Evolutionary conservation across 352 stramenopile species (phyloP).

Genomic region (Globisporangium cederbergense): DNA sequence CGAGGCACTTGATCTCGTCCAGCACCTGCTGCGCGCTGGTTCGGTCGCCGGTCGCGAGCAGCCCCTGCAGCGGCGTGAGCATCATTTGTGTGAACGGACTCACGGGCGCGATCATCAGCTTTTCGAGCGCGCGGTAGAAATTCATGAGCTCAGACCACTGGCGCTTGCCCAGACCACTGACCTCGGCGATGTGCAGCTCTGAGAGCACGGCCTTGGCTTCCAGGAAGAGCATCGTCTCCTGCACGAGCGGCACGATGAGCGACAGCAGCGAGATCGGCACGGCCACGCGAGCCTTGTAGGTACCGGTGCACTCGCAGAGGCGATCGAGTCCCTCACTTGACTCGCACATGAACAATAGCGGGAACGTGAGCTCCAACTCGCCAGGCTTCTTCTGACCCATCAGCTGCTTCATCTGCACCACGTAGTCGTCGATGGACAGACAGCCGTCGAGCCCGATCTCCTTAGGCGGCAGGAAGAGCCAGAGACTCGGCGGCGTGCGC

Average conservation of each 20-base stretch:
- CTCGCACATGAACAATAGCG: conserved; percentile 63
- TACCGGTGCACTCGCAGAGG: conserved; percentile 17
- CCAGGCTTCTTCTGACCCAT: conserved; percentile 24
- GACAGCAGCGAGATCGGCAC: conserved; percentile 49
- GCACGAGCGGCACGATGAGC: conserved; percentile 54
- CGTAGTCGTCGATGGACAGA: conserved; percentile 46
- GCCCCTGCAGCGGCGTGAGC: conserved; percentile 47
- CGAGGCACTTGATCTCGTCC: conserved; percentile 45
- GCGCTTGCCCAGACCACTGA: conserved; percentile 36
- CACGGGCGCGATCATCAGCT: conserved; percentile 41
- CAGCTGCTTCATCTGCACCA: conserved; percentile 31
- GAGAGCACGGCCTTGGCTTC: conserved; percentile 48
- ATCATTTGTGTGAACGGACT: conserved; percentile 53
- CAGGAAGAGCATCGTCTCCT: conserved; percentile 63
- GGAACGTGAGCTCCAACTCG: conserved; percentile 40
- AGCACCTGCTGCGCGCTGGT: conserved; percentile 40
- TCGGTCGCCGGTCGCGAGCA: conserved; percentile 34
- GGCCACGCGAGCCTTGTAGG: conserved; percentile 23
- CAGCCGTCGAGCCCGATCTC: conserved; percentile 34
- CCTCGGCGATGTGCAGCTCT: conserved; percentile 27
- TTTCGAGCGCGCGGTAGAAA: conserved; percentile 59
- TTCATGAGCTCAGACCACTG: conserved; percentile 51
- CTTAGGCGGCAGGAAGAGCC: conserved; percentile 52
- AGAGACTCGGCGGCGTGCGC: conserved; percentile 46
- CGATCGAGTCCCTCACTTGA: conserved; percentile 25